phyloP scores from a whole-genome alignment of 345 rosid species.

The Eutrema japonicum region DNA sequence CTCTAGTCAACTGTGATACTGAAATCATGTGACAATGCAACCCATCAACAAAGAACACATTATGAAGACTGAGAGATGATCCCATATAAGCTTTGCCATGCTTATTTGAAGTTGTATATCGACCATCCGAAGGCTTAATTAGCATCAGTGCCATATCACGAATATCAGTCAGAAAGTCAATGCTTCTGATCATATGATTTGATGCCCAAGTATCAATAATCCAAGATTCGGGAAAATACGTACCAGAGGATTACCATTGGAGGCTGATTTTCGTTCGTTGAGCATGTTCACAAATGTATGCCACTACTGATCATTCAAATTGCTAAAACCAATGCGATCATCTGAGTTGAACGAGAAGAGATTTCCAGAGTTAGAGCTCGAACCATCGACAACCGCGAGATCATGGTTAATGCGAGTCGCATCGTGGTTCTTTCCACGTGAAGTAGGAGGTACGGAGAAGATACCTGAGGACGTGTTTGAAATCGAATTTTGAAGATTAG shows the following conservation, averaged over 20 bases:
- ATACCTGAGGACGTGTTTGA: neutral
- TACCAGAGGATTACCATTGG: rapidly evolving
- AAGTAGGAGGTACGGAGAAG: too few species aligned
- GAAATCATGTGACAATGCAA: neutral
- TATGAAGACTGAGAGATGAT: neutral
- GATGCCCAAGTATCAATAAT: neutral
- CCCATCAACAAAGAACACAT: neutral
- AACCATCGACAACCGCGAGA: too few species aligned
- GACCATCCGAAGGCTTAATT: neutral
- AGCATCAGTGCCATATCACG: neutral
- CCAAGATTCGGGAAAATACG: neutral
- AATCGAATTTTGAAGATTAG: too few species aligned
- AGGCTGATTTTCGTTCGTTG: rapidly evolving
- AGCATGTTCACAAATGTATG: neutral
- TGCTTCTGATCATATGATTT: neutral
- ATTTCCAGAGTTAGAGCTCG: too few species aligned
- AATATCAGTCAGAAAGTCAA: neutral
- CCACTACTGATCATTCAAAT: neutral
- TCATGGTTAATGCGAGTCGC: too few species aligned
- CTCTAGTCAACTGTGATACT: neutral
- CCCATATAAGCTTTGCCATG: neutral
- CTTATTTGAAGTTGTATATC: neutral
- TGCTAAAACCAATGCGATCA: neutral
- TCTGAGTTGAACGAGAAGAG: too few species aligned
- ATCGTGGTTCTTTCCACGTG: too few species aligned